Conservation (phyloP, 1,284 basidiomycete genomes). For the Malassezia vespertilionis region DNA sequence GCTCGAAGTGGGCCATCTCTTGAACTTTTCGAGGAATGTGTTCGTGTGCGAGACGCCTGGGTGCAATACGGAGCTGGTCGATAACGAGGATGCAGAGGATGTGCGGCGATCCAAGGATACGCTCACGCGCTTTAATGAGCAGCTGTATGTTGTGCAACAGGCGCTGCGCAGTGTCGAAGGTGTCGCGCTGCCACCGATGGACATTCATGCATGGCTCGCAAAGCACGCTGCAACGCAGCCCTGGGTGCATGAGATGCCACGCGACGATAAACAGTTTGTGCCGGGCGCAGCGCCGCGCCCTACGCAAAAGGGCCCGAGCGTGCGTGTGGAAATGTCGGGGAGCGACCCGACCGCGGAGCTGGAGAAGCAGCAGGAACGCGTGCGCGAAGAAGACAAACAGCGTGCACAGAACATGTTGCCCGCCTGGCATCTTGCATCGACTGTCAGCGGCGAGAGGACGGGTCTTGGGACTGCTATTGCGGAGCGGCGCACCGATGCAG, state of each 20-base stretch:
- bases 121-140: constrained; percentile 87
- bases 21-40: constrained; percentile 54
- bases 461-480: constrained; percentile 56
- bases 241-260: constrained; percentile 21
- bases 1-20: constrained; percentile 70
- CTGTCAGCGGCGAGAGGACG: constrained; percentile 80
- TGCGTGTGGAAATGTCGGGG: constrained; percentile 39
- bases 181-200: constrained; percentile 59
- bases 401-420: constrained; percentile 78
- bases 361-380: constrained; percentile 50
- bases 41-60: constrained; percentile 46
- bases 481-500: constrained; percentile 17
- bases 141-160: constrained; percentile 75
- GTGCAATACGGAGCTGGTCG: constrained; percentile 61
- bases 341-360: constrained; percentile 31
- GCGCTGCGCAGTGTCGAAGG: constrained; percentile 77
- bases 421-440: constrained; percentile 85
- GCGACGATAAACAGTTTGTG: constrained; percentile 1
- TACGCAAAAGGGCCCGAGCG: constrained; percentile 19
- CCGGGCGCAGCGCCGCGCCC: constrained; percentile 11
- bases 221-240: constrained; percentile 32
- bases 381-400: constrained; percentile 32
- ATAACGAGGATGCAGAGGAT: constrained; percentile 81
- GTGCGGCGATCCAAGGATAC: constrained; percentile 75
- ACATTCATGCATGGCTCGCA: constrained; percentile 53